These are phyloP conservation scores for Trifolium dubium DNA, from an alignment of 306 rosid genomes.

Conservation along the genomic window DNA sequence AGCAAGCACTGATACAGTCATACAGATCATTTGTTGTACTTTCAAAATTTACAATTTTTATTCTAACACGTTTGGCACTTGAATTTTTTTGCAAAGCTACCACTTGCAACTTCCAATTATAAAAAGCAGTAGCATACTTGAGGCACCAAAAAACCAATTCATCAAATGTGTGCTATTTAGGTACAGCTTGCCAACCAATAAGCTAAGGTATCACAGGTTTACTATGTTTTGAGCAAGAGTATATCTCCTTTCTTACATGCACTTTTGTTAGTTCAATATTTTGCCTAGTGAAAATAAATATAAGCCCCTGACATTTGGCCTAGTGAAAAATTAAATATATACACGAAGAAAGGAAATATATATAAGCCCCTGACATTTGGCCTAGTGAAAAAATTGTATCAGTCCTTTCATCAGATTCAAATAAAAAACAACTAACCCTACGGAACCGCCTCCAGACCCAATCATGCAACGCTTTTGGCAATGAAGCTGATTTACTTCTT, in stretches of 20 bases:
- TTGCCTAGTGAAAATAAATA: neutral
- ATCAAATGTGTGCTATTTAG: neutral
- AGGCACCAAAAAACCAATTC: constrained; percentile 19
- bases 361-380: constrained; percentile 26
- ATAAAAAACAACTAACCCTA: constrained; percentile 71
- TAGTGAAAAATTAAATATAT: neutral
- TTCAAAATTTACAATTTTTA: neutral
- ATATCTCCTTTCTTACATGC: constrained; percentile 19
- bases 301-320: constrained; percentile 30
- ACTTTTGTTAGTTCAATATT: constrained; percentile 15
- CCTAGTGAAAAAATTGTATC: constrained; percentile 23
- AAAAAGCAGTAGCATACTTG: constrained; percentile 8
- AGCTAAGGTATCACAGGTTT: constrained; percentile 18
- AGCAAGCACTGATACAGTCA: constrained; percentile 39
- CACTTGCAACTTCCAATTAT: constrained; percentile 27
- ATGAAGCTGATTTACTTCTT: constrained; percentile 79
- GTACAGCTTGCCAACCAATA: constrained; percentile 20
- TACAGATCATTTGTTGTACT: neutral
- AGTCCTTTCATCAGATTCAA: constrained; percentile 33
- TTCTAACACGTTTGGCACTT: neutral
- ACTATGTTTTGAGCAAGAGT: constrained; percentile 29
- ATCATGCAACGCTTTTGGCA: constrained; percentile 76
- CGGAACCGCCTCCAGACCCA: constrained; percentile 99
- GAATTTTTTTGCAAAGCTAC: constrained; percentile 5
- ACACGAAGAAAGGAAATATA: constrained; percentile 12